Conservation (phyloP, 2,329 filamentous ascomycete genomes). For the Xylariales sp. region DNA sequence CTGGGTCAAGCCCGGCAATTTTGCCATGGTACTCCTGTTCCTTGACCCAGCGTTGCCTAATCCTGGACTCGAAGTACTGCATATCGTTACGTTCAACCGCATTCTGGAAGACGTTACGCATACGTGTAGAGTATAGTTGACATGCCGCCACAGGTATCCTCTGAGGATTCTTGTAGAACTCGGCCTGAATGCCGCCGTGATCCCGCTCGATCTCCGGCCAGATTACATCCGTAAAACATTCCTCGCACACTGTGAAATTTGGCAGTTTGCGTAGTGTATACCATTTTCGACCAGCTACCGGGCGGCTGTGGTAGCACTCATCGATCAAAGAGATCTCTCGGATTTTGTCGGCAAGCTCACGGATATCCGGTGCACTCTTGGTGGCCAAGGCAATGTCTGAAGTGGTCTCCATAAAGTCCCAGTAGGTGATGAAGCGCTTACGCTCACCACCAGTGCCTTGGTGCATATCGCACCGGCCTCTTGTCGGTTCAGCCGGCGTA, state of each 20-base stretch:
- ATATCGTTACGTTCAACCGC: constrained; percentile 66
- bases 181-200: constrained; percentile 29
- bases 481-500: constrained; percentile 38
- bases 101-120: constrained; percentile 68
- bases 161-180: constrained; percentile 60
- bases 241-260: constrained; percentile 78
- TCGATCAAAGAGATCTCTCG: constrained; percentile 51
- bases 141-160: constrained; percentile 56
- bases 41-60: constrained; percentile 54
- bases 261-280: constrained; percentile 72
- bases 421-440: constrained; percentile 54
- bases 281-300: constrained; percentile 63
- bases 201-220: constrained; percentile 57
- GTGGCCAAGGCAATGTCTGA: constrained; percentile 46
- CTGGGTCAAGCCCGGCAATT: constrained; percentile 37
- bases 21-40: constrained; percentile 56
- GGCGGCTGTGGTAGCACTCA: constrained; percentile 63
- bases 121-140: constrained; percentile 75
- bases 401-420: constrained; percentile 55
- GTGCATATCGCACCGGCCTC: constrained; percentile 65
- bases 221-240: constrained; percentile 81
- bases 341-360: constrained; percentile 60
- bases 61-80: constrained; percentile 52
- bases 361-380: constrained; percentile 48
- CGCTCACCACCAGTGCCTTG: constrained; percentile 32